A percentile compares a stretch with the other conserved stretches of the same genome.
Evolutionary conservation across 805 yeast species (phyloP).

Genomic region (Kregervanrija fluxuum): DNA sequence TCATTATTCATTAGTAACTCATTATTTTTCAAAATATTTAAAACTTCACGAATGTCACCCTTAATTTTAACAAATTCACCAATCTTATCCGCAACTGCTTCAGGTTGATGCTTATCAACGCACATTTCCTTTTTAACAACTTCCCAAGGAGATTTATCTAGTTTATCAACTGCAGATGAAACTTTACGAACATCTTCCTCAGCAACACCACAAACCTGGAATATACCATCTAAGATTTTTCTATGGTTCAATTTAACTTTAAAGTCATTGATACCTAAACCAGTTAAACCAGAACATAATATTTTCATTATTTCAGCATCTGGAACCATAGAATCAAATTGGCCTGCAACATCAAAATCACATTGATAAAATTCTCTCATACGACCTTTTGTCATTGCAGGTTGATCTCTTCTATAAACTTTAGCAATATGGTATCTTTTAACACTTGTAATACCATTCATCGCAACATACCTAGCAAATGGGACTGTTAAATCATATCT

Average conservation of each 20-base stretch:
- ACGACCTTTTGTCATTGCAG: slow-evolving; percentile 99
- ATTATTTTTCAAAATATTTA: slow-evolving; percentile 48
- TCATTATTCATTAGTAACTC: slow-evolving; percentile 55
- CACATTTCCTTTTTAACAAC: slow-evolving; percentile 88
- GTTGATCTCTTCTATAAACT: slow-evolving; percentile 98
- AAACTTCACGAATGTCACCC: slow-evolving; percentile 64
- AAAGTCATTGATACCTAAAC: slow-evolving; percentile 81
- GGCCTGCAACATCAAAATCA: slow-evolving; percentile 96
- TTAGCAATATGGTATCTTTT: slow-evolving; percentile 97
- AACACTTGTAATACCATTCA: slow-evolving; percentile 83
- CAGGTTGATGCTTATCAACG: slow-evolving; percentile 84
- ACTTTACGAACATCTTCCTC: slow-evolving; percentile 91
- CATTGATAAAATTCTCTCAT: slow-evolving; percentile 99
- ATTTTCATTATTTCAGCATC: slow-evolving; percentile 85
- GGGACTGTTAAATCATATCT: slow-evolving; percentile 98
- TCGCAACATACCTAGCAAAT: slow-evolving; percentile 94
- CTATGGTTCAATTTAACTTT: slow-evolving; percentile 92
- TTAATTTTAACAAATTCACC: slow-evolving; percentile 84
- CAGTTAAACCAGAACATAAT: slow-evolving; percentile 75
- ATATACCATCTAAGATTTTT: slow-evolving; percentile 91
- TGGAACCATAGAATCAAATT: slow-evolving; percentile 89
- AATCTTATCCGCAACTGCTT: slow-evolving; percentile 86
- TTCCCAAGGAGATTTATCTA: slow-evolving; percentile 94
- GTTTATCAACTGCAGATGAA: slow-evolving; percentile 92
- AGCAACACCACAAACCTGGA: slow-evolving; percentile 89